Conservation (phyloP, 805 yeast genomes). For the Candida namnaoensis region DNA sequence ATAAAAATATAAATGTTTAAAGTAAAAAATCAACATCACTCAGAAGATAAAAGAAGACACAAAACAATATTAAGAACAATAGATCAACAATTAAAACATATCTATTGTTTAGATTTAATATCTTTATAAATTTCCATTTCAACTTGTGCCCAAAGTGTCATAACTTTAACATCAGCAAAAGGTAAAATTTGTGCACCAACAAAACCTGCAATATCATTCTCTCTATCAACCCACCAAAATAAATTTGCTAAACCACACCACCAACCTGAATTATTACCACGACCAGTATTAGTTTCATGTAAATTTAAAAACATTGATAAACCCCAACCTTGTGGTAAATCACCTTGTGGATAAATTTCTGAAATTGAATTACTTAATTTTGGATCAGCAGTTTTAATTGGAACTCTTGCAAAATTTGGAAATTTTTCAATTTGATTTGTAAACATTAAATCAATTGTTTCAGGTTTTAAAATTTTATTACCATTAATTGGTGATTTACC, state of each 20-base stretch:
- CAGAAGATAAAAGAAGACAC: no score
- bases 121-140: slow-evolving; percentile 11
- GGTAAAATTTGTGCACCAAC: slow-evolving; percentile 31
- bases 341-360: slow-evolving; percentile 16
- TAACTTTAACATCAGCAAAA: slow-evolving; percentile 15
- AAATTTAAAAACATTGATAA: slow-evolving; percentile 19
- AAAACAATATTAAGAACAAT: no score
- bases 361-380: slow-evolving; percentile 6
- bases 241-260: slow-evolving; percentile 34
- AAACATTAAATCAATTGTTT: slow-evolving; percentile 24
- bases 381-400: slow-evolving; percentile 7
- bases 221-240: slow-evolving; percentile 32
- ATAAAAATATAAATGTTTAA: no score
- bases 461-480: slow-evolving; percentile 18
- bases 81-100: no score
- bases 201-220: slow-evolving; percentile 29
- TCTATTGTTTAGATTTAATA: background rate
- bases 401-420: slow-evolving; percentile 13
- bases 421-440: slow-evolving; percentile 23
- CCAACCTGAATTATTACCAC: slow-evolving; percentile 24
- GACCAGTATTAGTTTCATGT: slow-evolving; percentile 23
- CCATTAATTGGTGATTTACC: slow-evolving; percentile 31
- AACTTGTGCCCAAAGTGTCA: slow-evolving; percentile 10
- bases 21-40: no score
- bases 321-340: slow-evolving; percentile 23